Evolutionary conservation across 352 stramenopile genomes (phyloP).

Genomic region (Phytophthora pluvialis): DNA sequence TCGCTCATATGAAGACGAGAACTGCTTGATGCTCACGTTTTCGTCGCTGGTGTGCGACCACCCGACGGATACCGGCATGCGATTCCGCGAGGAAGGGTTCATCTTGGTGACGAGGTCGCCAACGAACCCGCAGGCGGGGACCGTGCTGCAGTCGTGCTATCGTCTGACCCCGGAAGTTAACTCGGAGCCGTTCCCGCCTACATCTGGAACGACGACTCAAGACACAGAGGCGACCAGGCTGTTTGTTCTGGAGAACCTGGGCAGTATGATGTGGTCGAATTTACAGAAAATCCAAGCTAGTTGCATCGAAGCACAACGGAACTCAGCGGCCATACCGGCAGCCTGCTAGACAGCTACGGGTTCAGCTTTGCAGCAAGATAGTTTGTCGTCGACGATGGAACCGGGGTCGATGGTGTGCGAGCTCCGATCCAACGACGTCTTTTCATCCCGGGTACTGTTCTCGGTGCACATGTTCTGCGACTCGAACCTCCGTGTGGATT

Average conservation of each 20-base stretch:
- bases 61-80: conserved; percentile 10
- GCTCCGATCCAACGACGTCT: too few relatives aligned
- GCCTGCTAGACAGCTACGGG: background rate
- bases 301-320: conserved; percentile 6
- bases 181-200: background rate
- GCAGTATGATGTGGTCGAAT: conserved; percentile 11
- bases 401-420: background rate
- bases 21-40: conserved; percentile 9
- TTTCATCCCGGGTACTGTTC: too few relatives aligned
- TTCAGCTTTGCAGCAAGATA: background rate
- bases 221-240: conserved; percentile 6
- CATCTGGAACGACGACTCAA: background rate
- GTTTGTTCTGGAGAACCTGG: conserved; percentile 29
- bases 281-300: conserved; percentile 10
- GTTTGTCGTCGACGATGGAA: background rate
- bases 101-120: conserved; percentile 9
- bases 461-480: too few relatives aligned
- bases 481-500: too few relatives aligned
- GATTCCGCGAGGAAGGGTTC: conserved; percentile 31
- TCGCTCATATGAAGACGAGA: conserved; percentile 18
- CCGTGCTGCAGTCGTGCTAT: conserved; percentile 25
- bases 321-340: conserved; percentile 3
- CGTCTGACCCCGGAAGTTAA: conserved; percentile 22
- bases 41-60: conserved; percentile 22
- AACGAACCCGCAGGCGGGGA: background rate